Percentiles rank a stretch among this genome's conserved stretches.
Evolutionary conservation across 2,329 filamentous ascomycete genomes (phyloP).

Genomic region (Pseudogymnoascus sp.): DNA sequence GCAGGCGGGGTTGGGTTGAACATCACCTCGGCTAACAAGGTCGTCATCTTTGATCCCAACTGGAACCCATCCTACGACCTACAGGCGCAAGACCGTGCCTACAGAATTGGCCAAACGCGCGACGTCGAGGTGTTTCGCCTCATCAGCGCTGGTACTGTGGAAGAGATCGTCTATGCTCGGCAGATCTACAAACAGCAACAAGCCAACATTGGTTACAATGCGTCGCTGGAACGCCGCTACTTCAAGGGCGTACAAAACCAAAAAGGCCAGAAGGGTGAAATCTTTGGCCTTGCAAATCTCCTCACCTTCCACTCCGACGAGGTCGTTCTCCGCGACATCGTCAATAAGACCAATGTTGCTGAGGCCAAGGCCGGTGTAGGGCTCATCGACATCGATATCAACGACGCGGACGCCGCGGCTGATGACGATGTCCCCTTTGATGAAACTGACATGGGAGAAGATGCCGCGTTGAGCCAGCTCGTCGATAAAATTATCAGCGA

Average conservation of each 20-base stretch:
- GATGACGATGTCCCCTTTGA: conserved; percentile 40
- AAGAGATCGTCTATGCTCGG: conserved; percentile 92
- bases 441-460: conserved; percentile 43
- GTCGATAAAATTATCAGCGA: conserved; percentile 48
- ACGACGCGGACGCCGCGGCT: conserved; percentile 27
- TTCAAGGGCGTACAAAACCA: conserved; percentile 91
- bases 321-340: conserved; percentile 81
- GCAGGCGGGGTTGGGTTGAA: conserved; percentile 91
- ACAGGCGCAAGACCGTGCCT: conserved; percentile 92
- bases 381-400: conserved; percentile 64
- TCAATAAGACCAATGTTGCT: conserved; percentile 96
- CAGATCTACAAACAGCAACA: conserved; percentile 99
- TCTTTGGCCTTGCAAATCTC: conserved; percentile 83
- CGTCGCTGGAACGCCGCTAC: conserved; percentile 83
- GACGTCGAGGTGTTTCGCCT: conserved; percentile 95
- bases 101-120: conserved; percentile 84
- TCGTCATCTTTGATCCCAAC: conserved; percentile 92
- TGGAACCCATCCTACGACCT: conserved; percentile 96
- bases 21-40: conserved; percentile 95
- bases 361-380: conserved; percentile 80
- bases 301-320: conserved; percentile 74
- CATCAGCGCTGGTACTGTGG: conserved; percentile 83
- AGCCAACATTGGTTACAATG: conserved; percentile 93
- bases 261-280: conserved; percentile 75
- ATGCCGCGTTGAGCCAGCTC: conserved; percentile 64